A percentile compares a stretch with the other conserved stretches of the same genome.
These are phyloP conservation scores for Myxozyma kluyveri DNA, from an alignment of 805 yeast genomes.

Conservation along the genomic window DNA sequence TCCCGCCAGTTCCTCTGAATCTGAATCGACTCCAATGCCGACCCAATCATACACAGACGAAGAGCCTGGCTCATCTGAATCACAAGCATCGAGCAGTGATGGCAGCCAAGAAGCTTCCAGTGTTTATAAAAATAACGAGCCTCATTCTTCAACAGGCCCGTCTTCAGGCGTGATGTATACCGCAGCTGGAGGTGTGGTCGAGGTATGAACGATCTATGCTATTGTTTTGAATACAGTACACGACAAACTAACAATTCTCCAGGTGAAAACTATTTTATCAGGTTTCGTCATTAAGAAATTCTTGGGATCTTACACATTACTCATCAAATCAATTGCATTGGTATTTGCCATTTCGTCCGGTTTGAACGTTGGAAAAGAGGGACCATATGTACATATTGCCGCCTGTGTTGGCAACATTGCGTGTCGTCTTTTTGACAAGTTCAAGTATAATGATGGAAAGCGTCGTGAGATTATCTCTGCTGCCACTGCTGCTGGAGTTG, in stretches of 20 bases:
- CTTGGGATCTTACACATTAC: constrained; percentile 51
- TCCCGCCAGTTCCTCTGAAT: background rate
- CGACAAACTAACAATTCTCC: background rate
- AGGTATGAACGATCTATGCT: constrained; percentile 36
- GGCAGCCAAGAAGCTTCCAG: constrained; percentile 4
- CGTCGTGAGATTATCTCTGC: constrained; percentile 56
- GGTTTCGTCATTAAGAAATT: constrained; percentile 57
- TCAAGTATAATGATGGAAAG: constrained; percentile 48
- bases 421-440: constrained; percentile 48
- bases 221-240: background rate
- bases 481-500: constrained; percentile 58
- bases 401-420: constrained; percentile 56
- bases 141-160: background rate
- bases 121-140: background rate
- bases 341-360: constrained; percentile 58
- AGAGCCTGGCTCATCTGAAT: too few species aligned
- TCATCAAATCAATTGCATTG: constrained; percentile 49
- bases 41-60: too few species aligned
- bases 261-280: constrained; percentile 52
- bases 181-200: constrained; percentile 61
- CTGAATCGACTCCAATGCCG: background rate
- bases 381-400: constrained; percentile 61
- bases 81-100: too few species aligned
- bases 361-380: constrained; percentile 57
- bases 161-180: constrained; percentile 43